Percentiles rank a stretch among this genome's conserved stretches.
These are phyloP conservation scores for Penicillium antarcticum DNA, from an alignment of 495 filamentous ascomycete genomes.

Conservation along the genomic window DNA sequence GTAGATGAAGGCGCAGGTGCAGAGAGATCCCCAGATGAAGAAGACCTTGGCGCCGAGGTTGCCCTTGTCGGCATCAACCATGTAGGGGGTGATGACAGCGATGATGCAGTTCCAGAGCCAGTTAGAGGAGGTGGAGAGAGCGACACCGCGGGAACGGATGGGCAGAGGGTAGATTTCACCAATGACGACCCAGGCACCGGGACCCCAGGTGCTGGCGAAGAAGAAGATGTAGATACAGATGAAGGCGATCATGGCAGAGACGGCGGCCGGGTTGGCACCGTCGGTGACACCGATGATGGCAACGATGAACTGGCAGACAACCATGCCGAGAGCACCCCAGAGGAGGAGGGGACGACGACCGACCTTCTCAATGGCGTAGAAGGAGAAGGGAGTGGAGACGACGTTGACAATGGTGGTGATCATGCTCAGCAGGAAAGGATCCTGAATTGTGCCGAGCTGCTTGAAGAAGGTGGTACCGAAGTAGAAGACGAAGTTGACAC, in stretches of 20 bases:
- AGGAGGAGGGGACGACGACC: constrained; percentile 83
- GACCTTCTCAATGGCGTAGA: constrained; percentile 76
- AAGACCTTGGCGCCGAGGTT: constrained; percentile 78
- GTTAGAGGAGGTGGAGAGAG: constrained; percentile 77
- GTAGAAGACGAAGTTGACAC: constrained; percentile 94
- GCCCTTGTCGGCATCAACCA: constrained; percentile 61
- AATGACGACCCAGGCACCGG: constrained; percentile 75
- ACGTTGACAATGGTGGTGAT: constrained; percentile 87
- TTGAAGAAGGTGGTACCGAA: constrained; percentile 80
- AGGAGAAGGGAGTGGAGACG: constrained; percentile 72
- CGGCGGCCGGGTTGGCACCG: constrained; percentile 45
- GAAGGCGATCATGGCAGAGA: constrained; percentile 70
- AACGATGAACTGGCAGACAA: constrained; percentile 81
- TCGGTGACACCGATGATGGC: constrained; percentile 69
- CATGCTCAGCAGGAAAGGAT: constrained; percentile 77
- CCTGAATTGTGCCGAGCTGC: constrained; percentile 59
- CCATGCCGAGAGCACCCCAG: constrained; percentile 75
- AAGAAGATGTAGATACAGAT: constrained; percentile 74
- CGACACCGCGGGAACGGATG: constrained; percentile 78
- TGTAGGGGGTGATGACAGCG: constrained; percentile 75
- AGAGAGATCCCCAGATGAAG: constrained; percentile 80
- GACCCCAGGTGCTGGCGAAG: constrained; percentile 77
- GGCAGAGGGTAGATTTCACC: constrained; percentile 85
- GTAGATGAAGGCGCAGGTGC: constrained; percentile 62
- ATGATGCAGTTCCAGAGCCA: constrained; percentile 84